Evolutionary conservation across 208 protist species (phyloP).

Genomic region (Wallacemonas sp.): DNA sequence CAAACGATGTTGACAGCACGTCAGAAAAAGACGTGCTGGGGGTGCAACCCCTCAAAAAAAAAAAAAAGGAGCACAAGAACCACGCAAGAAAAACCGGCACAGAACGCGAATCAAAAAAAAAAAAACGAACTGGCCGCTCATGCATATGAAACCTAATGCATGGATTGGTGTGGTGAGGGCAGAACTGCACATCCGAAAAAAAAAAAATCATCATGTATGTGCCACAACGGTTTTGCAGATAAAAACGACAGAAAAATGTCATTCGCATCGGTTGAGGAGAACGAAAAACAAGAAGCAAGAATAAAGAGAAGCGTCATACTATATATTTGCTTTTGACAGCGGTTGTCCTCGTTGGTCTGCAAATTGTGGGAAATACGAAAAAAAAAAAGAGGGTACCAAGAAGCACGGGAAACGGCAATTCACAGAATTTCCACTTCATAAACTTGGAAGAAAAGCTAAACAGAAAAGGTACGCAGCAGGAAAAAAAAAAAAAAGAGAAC

Average conservation of each 20-base stretch:
- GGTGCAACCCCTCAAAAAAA: background rate
- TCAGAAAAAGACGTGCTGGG: background rate
- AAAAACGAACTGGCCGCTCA: no score
- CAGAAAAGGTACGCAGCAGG: background rate
- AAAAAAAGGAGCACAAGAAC: conserved; percentile 8
- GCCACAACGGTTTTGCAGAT: background rate
- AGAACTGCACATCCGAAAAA: background rate
- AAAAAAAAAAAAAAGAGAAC: conserved; percentile 5
- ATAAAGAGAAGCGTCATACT: conserved; percentile 15
- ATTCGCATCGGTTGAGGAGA: conserved; percentile 2
- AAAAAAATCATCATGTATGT: background rate
- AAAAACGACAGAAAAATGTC: background rate
- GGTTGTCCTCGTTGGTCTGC: no score
- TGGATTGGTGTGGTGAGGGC: background rate
- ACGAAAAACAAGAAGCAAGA: conserved; percentile 13
- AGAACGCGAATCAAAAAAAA: background rate
- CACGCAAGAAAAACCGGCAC: background rate
- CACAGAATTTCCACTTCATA: no score
- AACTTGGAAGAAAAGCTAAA: conserved; percentile 9
- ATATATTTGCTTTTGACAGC: no score
- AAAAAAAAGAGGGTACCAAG: background rate
- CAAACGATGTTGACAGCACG: no score
- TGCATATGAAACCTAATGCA: no score
- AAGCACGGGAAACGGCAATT: conserved; percentile 3
- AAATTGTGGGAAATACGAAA: no score